Conservation (phyloP, 2,329 filamentous ascomycete species). For the Alternaria novae-zelandiae region DNA sequence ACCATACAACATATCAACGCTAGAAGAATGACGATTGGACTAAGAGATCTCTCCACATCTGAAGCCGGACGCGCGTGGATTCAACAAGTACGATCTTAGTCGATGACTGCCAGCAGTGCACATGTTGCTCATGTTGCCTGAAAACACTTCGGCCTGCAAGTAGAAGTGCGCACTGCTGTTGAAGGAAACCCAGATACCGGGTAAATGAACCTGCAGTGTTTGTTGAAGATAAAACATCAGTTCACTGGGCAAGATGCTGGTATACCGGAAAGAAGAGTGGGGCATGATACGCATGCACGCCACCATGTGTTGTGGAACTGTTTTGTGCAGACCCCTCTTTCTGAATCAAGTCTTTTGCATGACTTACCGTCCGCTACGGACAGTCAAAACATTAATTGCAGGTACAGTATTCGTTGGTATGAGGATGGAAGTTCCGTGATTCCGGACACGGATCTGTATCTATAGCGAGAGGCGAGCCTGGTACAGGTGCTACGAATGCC, state of each 20-base stretch:
- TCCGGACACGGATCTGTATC: slow-evolving; percentile 13
- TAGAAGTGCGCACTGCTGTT: background rate
- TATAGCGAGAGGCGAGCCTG: slow-evolving; percentile 20
- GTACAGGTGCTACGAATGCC: slow-evolving; percentile 34
- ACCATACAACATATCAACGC: background rate
- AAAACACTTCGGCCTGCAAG: background rate
- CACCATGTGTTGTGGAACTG: slow-evolving; percentile 16
- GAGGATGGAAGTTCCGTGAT: slow-evolving; percentile 1
- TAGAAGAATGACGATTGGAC: background rate
- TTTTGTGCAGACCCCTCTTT: slow-evolving; percentile 13
- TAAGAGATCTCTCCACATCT: background rate
- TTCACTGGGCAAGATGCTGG: background rate
- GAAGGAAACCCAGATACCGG: slow-evolving; percentile 5
- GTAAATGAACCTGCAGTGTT: slow-evolving; percentile 6
- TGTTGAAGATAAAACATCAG: background rate
- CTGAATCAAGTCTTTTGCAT: slow-evolving; percentile 14
- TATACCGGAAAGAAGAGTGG: slow-evolving; percentile 7
- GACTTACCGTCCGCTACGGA: slow-evolving; percentile 1
- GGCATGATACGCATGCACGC: slow-evolving; percentile 8
- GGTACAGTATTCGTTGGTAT: background rate
- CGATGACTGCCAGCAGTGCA: background rate
- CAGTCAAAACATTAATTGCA: background rate
- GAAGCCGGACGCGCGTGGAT: background rate
- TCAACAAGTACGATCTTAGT: background rate
- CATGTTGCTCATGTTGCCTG: background rate